These are phyloP conservation scores for Boletales sp. DNA, from an alignment of 768 basidiomycete species.

Conservation along the genomic window DNA sequence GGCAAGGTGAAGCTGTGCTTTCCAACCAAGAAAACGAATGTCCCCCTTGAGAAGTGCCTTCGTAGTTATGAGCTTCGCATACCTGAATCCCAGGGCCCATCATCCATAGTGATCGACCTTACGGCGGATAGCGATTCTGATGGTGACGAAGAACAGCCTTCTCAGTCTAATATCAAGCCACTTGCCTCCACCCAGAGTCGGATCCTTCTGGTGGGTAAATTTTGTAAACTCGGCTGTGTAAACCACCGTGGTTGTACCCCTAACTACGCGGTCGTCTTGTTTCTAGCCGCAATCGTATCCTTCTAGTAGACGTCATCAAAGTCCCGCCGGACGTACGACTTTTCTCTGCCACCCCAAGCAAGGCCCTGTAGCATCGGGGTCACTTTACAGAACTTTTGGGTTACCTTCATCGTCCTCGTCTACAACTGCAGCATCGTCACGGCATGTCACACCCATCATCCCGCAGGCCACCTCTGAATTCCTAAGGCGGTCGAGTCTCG, in stretches of 20 bases:
- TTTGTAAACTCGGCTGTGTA: background rate
- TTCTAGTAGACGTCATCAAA: background rate
- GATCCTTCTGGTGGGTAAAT: slow-evolving; percentile 11
- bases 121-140: slow-evolving; percentile 12
- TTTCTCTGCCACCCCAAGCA: slow-evolving; percentile 2
- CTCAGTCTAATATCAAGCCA: background rate
- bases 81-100: background rate
- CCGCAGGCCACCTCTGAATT: background rate
- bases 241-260: background rate
- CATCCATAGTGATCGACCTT: slow-evolving; percentile 18
- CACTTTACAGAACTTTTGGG: background rate
- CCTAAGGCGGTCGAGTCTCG: slow-evolving; percentile 4
- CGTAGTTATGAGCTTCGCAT: slow-evolving; percentile 7
- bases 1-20: slow-evolving; percentile 22
- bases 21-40: slow-evolving; percentile 13
- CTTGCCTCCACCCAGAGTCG: background rate
- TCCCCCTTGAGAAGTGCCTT: slow-evolving; percentile 16
- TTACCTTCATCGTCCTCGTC: background rate
- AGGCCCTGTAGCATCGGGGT: background rate
- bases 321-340: background rate
- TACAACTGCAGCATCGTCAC: background rate
- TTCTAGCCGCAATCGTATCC: slow-evolving; percentile 7
- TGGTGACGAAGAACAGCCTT: background rate
- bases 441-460: background rate
- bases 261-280: background rate